phyloP scores from a whole-genome alignment of 495 filamentous ascomycete species.

The Penicillium nucicola region DNA sequence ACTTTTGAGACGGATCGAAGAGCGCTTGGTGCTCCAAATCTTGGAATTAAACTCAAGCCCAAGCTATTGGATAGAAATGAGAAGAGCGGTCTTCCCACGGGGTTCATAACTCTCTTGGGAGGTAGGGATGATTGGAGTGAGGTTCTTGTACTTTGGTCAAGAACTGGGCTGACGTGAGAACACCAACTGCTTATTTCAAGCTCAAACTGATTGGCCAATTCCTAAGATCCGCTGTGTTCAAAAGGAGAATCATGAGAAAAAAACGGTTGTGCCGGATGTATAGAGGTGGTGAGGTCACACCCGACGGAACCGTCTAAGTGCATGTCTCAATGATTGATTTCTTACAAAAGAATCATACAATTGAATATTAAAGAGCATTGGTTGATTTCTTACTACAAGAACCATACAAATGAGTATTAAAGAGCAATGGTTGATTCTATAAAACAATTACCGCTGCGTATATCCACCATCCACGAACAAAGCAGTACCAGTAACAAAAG shows the following conservation, averaged over 20 bases:
- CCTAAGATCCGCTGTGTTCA: no score
- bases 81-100: neutral
- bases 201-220: neutral
- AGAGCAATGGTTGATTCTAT: no score
- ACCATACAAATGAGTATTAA: no score
- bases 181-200: neutral
- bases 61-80: neutral
- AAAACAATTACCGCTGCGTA: slow-evolving; percentile 19
- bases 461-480: slow-evolving; percentile 46
- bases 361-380: no score
- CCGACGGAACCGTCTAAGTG: neutral
- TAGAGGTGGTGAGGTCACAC: slow-evolving; percentile 11
- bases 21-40: no score
- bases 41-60: no score
- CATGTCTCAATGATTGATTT: neutral
- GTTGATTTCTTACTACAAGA: no score
- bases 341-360: no score
- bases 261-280: neutral
- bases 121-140: neutral
- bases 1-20: no score
- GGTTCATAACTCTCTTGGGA: slow-evolving; percentile 1
- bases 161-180: neutral
- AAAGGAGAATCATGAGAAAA: neutral
- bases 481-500: slow-evolving; percentile 40
- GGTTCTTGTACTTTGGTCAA: neutral